These are phyloP conservation scores for Lolium perenne DNA, from an alignment of 176 grass and related monocot genomes.

Conservation along the genomic window DNA sequence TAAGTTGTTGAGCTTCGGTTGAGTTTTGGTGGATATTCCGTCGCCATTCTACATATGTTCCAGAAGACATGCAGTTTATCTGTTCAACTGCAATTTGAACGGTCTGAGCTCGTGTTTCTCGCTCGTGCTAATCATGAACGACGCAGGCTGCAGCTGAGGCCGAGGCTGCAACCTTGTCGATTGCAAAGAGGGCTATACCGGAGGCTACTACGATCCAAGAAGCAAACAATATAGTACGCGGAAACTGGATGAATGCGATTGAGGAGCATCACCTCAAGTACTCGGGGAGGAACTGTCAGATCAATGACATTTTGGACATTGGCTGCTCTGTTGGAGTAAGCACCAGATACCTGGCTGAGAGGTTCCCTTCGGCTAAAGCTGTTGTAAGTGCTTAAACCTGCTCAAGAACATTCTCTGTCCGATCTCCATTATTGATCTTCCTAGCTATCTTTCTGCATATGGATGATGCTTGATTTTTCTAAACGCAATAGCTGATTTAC, in stretches of 20 bases:
- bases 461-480: background rate
- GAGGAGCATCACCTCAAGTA: constrained; percentile 66
- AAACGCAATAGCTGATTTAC: background rate
- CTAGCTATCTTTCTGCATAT: background rate
- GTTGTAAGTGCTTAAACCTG: constrained; percentile 54
- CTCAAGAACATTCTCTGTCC: background rate
- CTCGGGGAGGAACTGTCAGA: constrained; percentile 44
- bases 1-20: background rate
- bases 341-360: constrained; percentile 76
- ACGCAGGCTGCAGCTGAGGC: constrained; percentile 85
- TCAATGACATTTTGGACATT: constrained; percentile 77
- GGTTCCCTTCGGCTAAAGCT: constrained; percentile 68
- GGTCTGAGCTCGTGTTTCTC: constrained; percentile 20
- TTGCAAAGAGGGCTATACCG: constrained; percentile 77
- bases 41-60: background rate
- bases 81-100: background rate
- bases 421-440: background rate
- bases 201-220: constrained; percentile 71
- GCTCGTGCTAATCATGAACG: constrained; percentile 24
- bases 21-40: background rate
- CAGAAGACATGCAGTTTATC: no score
- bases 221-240: constrained; percentile 64
- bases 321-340: constrained; percentile 92
- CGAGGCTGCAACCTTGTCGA: constrained; percentile 87
- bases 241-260: constrained; percentile 73